phyloP scores from a whole-genome alignment of 345 rosid species.

The Corymbia maculata region DNA sequence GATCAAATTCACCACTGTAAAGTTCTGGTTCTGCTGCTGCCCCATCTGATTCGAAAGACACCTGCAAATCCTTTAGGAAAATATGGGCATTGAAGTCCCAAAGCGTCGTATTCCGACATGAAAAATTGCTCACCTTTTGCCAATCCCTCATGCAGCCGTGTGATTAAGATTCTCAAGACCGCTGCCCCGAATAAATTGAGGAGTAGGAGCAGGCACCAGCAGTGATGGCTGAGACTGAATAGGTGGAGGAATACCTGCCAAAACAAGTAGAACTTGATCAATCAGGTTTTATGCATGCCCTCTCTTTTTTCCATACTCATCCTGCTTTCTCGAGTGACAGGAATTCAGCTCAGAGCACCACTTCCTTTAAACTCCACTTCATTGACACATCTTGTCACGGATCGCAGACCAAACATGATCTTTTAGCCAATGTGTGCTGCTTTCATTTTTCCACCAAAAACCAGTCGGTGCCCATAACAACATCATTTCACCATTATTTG shows the following conservation, averaged over 20 bases:
- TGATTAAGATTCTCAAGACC: slow-evolving; percentile 44
- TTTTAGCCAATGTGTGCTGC: background rate
- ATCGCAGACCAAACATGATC: background rate
- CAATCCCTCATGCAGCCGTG: slow-evolving; percentile 55
- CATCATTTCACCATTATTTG: background rate
- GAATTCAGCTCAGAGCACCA: background rate
- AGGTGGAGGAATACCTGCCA: slow-evolving; percentile 34
- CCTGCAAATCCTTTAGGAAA: slow-evolving; percentile 9
- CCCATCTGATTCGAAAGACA: slow-evolving; percentile 58
- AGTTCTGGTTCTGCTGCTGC: slow-evolving; percentile 62
- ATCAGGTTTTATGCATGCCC: background rate
- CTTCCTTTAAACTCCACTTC: background rate
- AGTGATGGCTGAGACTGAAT: slow-evolving; percentile 49
- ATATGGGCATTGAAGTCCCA: background rate
- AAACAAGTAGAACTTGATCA: background rate
- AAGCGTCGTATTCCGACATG: background rate
- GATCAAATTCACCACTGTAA: slow-evolving; percentile 68
- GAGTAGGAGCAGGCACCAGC: slow-evolving; percentile 58
- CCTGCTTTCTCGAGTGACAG: background rate
- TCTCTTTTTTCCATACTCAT: background rate
- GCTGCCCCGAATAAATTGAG: slow-evolving; percentile 33
- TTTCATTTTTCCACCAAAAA: background rate
- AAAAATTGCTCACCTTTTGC: slow-evolving; percentile 27
- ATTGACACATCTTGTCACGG: background rate
- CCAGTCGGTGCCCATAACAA: background rate